Evolutionary conservation across 2,329 filamentous ascomycete species (phyloP).

Genomic region (Alternaria solani): DNA sequence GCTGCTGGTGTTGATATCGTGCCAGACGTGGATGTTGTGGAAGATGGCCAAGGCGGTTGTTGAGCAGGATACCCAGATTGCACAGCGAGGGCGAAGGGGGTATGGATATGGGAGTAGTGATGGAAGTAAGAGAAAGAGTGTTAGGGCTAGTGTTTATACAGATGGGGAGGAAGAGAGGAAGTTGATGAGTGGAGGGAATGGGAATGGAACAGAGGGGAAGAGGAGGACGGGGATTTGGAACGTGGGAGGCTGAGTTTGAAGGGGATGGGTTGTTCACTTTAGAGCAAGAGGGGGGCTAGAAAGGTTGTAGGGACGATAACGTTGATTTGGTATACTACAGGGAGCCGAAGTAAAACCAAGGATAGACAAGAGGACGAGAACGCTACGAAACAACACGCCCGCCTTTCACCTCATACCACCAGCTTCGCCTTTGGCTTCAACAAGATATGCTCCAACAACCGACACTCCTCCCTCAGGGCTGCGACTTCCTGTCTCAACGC

Average conservation of each 20-base stretch:
- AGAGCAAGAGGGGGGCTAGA: too few relatives aligned
- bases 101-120: background rate
- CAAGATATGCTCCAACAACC: slow-evolving; percentile 24
- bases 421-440: slow-evolving; percentile 10
- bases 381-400: background rate
- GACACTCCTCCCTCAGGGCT: slow-evolving; percentile 28
- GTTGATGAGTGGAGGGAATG: background rate
- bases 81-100: slow-evolving; percentile 9
- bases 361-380: background rate
- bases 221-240: slow-evolving; percentile 6
- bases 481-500: slow-evolving; percentile 24
- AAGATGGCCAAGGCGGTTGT: slow-evolving; percentile 31
- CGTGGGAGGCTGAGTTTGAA: slow-evolving; percentile 8
- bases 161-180: background rate
- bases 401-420: background rate
- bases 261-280: background rate
- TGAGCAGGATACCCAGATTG: slow-evolving; percentile 24
- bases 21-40: slow-evolving; percentile 40
- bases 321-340: background rate
- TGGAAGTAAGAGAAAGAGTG: background rate
- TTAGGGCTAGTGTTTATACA: background rate
- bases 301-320: background rate
- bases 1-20: slow-evolving; percentile 22
- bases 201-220: background rate
- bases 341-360: background rate